These are phyloP conservation scores for Botryotinia calthae DNA, from an alignment of 2,329 filamentous ascomycete genomes.

Conservation along the genomic window DNA sequence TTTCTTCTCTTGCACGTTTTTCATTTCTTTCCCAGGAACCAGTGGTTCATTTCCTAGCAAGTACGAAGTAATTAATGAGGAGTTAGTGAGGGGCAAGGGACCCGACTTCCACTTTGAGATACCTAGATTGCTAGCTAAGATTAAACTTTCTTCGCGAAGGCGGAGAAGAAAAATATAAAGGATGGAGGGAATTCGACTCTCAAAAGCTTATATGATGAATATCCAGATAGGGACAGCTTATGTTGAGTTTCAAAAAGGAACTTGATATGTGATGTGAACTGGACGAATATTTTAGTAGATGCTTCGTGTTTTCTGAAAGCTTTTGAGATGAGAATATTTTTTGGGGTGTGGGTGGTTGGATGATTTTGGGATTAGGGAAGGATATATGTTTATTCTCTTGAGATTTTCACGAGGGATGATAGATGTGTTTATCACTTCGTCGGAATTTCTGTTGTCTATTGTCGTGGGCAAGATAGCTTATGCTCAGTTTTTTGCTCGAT, in stretches of 20 bases:
- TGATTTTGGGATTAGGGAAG: not conserved
- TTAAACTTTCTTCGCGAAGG: not conserved
- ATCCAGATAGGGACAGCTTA: constrained; percentile 99
- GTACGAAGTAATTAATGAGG: not conserved
- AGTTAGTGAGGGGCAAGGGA: not conserved
- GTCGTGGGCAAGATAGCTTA: not conserved
- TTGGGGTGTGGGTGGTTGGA: not conserved
- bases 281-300: constrained; percentile 99
- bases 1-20: not conserved
- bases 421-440: not conserved
- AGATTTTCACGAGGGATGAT: not conserved
- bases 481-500: not conserved
- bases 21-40: not conserved
- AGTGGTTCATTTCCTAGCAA: not conserved
- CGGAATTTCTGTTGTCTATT: too few species aligned
- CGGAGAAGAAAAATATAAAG: not conserved
- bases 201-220: constrained; percentile 74
- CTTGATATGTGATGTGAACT: constrained; percentile 83
- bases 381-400: not conserved
- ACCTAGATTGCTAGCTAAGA: not conserved
- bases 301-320: constrained; percentile 75
- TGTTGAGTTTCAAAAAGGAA: constrained; percentile 48
- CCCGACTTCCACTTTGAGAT: not conserved
- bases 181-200: not conserved
- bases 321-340: constrained; percentile 18